A percentile compares a stretch with the other conserved stretches of the same genome.
Conservation (phyloP, 164 flowering plant species). For the Cinnamomum chago region DNA sequence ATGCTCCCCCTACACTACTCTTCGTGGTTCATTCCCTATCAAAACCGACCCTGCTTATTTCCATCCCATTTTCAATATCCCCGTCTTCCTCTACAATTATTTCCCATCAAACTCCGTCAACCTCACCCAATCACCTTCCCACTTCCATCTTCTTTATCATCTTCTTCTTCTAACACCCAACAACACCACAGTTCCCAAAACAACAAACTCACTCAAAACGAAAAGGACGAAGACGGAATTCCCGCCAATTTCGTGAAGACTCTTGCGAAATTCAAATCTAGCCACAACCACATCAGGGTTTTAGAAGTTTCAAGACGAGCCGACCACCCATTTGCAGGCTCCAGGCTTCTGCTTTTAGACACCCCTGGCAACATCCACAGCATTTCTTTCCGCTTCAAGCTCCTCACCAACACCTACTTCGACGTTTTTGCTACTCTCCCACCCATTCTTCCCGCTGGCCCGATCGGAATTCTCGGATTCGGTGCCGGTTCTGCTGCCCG, state of each 20-base stretch:
- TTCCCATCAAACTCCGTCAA: too few relatives aligned
- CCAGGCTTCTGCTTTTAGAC: conserved; percentile 80
- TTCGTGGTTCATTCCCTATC: too few relatives aligned
- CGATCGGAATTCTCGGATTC: conserved; percentile 78
- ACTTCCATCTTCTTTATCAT: too few relatives aligned
- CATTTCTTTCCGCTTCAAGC: conserved; percentile 47
- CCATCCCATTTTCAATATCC: too few relatives aligned
- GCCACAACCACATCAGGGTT: conserved; percentile 75
- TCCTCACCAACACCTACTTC: conserved; percentile 64
- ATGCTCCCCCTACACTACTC: too few relatives aligned
- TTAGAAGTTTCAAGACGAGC: conserved; percentile 66
- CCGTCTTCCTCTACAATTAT: too few relatives aligned
- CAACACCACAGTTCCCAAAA: not conserved
- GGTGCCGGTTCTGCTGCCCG: conserved; percentile 87
- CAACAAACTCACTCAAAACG: not conserved
- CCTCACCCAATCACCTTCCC: too few relatives aligned
- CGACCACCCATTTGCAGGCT: conserved; percentile 83
- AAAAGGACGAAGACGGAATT: conserved; percentile 43
- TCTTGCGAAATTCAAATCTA: conserved; percentile 67
- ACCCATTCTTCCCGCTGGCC: conserved; percentile 69
- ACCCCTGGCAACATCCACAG: conserved; percentile 94
- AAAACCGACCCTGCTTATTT: too few relatives aligned
- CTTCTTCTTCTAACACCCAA: not conserved
- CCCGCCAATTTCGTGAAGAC: conserved; percentile 51
- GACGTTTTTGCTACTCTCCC: conserved; percentile 87